These are phyloP conservation scores for Nepenthes alata DNA, from an alignment of 179 eudicot genomes.

Conservation along the genomic window DNA sequence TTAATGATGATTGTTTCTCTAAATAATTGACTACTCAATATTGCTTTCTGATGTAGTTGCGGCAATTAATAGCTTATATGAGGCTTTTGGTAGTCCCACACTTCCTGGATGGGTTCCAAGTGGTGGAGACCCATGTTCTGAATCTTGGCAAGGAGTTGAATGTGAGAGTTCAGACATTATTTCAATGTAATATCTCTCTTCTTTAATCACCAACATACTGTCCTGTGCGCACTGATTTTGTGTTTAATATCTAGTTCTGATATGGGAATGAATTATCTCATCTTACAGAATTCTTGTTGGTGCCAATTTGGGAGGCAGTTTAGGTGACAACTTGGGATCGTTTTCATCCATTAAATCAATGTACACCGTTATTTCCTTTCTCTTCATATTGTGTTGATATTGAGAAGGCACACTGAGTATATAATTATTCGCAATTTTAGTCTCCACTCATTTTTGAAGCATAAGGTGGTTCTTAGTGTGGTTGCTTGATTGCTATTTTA, in stretches of 20 bases:
- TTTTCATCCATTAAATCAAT: conserved; percentile 56
- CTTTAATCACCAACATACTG: neutral
- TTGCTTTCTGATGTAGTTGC: conserved; percentile 46
- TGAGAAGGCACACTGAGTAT: neutral
- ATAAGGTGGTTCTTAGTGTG: too few relatives aligned
- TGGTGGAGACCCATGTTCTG: conserved; percentile 90
- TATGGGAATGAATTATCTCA: conserved; percentile 5
- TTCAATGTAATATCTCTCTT: conserved; percentile 40
- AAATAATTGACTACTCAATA: neutral
- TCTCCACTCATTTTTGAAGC: neutral
- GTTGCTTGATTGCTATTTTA: too few relatives aligned
- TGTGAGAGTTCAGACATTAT: conserved; percentile 46
- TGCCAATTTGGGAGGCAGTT: conserved; percentile 69
- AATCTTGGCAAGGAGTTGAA: conserved; percentile 78
- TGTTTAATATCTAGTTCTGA: neutral
- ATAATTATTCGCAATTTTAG: neutral
- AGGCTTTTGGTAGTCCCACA: conserved; percentile 60
- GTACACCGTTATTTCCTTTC: conserved; percentile 28
- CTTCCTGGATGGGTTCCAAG: conserved; percentile 78
- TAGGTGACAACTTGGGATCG: conserved; percentile 65
- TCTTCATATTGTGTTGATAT: neutral
- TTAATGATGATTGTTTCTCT: neutral
- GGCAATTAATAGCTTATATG: conserved; percentile 72
- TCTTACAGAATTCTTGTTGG: conserved; percentile 45
- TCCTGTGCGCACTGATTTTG: neutral